These are phyloP conservation scores for Cicer yamashitae DNA, from an alignment of 306 rosid genomes.

Conservation along the genomic window DNA sequence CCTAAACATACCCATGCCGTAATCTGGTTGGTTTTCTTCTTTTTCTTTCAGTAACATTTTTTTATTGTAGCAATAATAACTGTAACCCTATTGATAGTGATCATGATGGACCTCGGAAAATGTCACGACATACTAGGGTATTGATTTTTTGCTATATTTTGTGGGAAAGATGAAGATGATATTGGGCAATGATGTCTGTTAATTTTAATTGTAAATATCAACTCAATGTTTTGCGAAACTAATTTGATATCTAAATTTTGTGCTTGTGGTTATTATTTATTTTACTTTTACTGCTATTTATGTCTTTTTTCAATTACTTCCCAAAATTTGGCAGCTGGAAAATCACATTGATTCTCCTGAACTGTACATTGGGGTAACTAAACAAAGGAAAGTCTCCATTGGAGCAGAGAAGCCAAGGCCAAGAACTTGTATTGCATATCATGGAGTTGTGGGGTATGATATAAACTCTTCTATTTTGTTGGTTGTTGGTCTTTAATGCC, in stretches of 20 bases:
- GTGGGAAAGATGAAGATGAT: conserved; percentile 7
- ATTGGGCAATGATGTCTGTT: conserved; percentile 28
- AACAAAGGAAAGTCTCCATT: conserved; percentile 58
- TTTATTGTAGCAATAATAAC: conserved; percentile 2
- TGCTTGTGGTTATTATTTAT: conserved; percentile 21
- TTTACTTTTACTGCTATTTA: conserved; percentile 5
- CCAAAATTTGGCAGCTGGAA: conserved; percentile 60
- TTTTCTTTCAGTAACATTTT: background rate
- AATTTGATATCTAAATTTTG: conserved; percentile 25
- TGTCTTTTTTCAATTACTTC: conserved; percentile 18
- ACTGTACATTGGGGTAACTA: conserved; percentile 73
- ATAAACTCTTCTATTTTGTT: conserved; percentile 34
- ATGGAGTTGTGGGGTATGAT: conserved; percentile 72
- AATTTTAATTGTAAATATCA: conserved; percentile 25
- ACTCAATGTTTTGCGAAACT: conserved; percentile 1
- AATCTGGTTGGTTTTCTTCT: conserved; percentile 30
- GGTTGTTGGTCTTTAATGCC: conserved; percentile 32
- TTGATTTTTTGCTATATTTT: conserved; percentile 11
- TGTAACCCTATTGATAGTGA: background rate
- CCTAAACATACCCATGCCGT: conserved; percentile 3
- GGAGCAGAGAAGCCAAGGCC: conserved; percentile 63
- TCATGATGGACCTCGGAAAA: background rate
- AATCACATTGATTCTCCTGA: conserved; percentile 62
- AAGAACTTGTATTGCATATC: conserved; percentile 60
- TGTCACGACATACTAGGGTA: background rate